A percentile compares a stretch with the other conserved stretches of the same genome.
Conservation (phyloP, 345 rosid genomes). For the Populus davidiana region DNA sequence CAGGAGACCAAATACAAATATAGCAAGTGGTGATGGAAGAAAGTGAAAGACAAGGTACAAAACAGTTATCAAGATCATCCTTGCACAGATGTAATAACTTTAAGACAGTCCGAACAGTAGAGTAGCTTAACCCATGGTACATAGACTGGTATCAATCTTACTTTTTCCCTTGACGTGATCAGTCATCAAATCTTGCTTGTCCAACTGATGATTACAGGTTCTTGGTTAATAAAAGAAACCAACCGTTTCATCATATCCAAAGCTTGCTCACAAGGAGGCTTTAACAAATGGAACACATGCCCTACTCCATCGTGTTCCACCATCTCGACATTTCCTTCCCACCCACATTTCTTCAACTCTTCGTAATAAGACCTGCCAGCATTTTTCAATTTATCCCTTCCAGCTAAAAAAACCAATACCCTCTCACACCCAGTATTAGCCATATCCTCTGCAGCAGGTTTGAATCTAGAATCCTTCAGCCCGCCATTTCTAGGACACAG, state of each 20-base stretch:
- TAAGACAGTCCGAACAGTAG: too few species aligned
- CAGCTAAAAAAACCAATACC: conserved; percentile 5
- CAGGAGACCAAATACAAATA: too few species aligned
- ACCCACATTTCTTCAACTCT: neutral
- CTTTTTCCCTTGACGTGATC: too few species aligned
- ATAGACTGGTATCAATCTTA: too few species aligned
- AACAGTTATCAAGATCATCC: too few species aligned
- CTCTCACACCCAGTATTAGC: neutral
- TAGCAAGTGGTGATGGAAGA: too few species aligned
- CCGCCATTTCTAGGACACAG: conserved; percentile 34
- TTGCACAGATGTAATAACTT: too few species aligned
- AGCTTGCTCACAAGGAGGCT: neutral
- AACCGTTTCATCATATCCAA: neutral
- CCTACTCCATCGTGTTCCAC: neutral
- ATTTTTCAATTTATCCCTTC: neutral
- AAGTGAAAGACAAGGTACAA: too few species aligned
- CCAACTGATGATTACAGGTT: too few species aligned
- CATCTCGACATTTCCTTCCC: conserved; percentile 7
- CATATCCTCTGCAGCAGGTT: conserved; percentile 27
- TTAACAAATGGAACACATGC: conserved; percentile 2
- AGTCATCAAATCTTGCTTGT: too few species aligned
- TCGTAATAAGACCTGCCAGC: neutral
- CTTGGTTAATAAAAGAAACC: neutral
- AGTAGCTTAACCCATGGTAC: too few species aligned
- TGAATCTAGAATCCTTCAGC: conserved; percentile 30